Conservation (phyloP, 306 rosid genomes). For the Inga leiocalycina region DNA sequence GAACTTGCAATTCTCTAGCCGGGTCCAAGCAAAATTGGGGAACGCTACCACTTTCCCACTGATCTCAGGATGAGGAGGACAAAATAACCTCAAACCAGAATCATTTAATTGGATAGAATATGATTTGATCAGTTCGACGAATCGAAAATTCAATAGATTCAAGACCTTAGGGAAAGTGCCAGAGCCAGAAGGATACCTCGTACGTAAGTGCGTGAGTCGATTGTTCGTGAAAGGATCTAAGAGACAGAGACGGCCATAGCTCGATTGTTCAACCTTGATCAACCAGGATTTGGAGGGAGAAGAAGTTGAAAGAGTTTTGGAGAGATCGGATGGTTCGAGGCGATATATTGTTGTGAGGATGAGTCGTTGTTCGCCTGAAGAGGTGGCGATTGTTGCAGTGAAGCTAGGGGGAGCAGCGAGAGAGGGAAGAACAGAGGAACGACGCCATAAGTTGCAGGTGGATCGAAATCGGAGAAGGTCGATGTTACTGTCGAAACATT, state of each 20-base stretch:
- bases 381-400: neutral
- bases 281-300: neutral
- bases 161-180: neutral
- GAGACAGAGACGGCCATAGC: neutral
- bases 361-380: neutral
- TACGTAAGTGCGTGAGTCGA: neutral
- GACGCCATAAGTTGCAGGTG: neutral
- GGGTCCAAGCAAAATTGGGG: neutral
- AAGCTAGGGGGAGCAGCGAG: neutral
- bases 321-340: neutral
- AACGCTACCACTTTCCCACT: neutral
- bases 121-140: neutral
- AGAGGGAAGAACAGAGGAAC: neutral
- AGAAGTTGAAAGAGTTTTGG: neutral
- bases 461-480: neutral
- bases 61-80: neutral
- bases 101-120: neutral
- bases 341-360: neutral
- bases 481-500: neutral
- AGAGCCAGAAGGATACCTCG: neutral
- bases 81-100: neutral
- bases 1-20: neutral
- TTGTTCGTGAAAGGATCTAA: neutral
- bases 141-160: neutral
- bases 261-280: neutral